Evolutionary conservation across 2,329 filamentous ascomycete genomes (phyloP), one percentile per base, ranked within the genome.

Genomic region (Triangularia verruculosa): DNA sequence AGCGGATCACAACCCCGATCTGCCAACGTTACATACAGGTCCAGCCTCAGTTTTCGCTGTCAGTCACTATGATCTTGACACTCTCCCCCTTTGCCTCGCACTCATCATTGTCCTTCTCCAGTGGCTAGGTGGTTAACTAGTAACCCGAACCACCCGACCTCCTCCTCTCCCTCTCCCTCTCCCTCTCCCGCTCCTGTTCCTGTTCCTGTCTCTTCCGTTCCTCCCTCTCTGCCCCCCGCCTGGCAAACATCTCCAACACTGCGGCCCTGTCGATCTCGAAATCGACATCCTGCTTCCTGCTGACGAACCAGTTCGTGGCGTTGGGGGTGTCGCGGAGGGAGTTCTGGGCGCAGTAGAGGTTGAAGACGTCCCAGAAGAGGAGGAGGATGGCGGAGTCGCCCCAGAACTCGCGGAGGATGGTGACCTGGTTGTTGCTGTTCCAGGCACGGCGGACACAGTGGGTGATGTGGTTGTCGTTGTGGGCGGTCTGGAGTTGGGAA

Each of bases 391-490:
- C 4, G 22, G 4, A 25, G 32, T 53, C 34, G 2, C 20, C 12
- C 55, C 13, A 3, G 17, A 27, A 47, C 3, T 28, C 3, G 34
- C 34, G 34, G 6, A 39, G 6, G 34, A n/a, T 4, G 34, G 1
- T 3, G 15, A 39, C 34, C 13, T 39, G 4, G 34, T n/a, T 12
- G 15, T 39, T n/a, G 34, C 6, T 5, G 15, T 4, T 3, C 66
- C 67, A 69, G 11, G 64, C 63, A 9, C 24, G 9, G 52, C 32
- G 39, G 54, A 68, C 61, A 13, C 62, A 27, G 39, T 28, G 15
- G 5, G 64, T 57, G 7, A 57, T 24, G 5, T 13, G 11, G 28
- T 28, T 56, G 54, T 69, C 67, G 28, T 61, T 54, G 20, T 63
- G 51, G 17, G 59, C 13, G 4, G 25, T 20, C 39, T 58, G 57